These are phyloP conservation scores for Capsicum chinense DNA, from an alignment of 257 asterid species.

Conservation along the genomic window DNA sequence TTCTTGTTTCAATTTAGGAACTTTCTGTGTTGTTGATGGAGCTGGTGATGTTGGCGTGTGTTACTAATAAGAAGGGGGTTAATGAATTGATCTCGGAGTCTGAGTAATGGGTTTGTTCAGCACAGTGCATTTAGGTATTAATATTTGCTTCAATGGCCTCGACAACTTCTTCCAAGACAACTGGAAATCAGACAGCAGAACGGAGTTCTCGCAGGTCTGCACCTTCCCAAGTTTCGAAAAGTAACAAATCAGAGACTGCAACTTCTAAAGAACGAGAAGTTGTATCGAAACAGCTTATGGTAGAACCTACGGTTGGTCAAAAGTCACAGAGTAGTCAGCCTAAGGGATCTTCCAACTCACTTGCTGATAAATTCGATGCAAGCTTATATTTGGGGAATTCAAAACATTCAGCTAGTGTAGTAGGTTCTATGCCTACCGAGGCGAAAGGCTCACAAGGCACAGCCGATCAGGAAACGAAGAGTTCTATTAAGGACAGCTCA, in stretches of 20 bases:
- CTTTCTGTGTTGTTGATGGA: conserved; percentile 49
- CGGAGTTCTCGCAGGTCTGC: conserved; percentile 38
- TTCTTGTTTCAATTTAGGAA: conserved; percentile 27
- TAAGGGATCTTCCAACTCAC: conserved; percentile 43
- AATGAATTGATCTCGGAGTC: conserved; percentile 7
- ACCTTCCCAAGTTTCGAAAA: conserved; percentile 34
- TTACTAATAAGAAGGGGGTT: conserved; percentile 34
- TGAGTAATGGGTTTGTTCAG: conserved; percentile 35
- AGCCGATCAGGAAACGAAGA: conserved; percentile 45
- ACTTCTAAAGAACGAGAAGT: conserved; percentile 41
- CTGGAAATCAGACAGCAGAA: conserved; percentile 42
- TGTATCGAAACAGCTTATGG: conserved; percentile 39
- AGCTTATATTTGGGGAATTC: conserved; percentile 55
- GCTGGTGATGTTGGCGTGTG: conserved; percentile 44
- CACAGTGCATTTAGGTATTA: conserved; percentile 31
- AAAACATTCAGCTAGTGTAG: conserved; percentile 31
- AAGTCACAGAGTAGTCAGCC: conserved; percentile 35
- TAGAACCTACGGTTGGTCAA: conserved; percentile 37
- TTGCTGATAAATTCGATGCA: conserved; percentile 53
- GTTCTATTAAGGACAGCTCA: conserved; percentile 47
- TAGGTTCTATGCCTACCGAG: background rate
- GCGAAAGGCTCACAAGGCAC: conserved; percentile 30
- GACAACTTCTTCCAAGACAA: conserved; percentile 43
- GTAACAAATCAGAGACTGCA: conserved; percentile 39
- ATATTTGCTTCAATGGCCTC: conserved; percentile 55